These are phyloP conservation scores for Arabis hirsuta DNA, from an alignment of 345 rosid genomes.

Conservation along the genomic window DNA sequence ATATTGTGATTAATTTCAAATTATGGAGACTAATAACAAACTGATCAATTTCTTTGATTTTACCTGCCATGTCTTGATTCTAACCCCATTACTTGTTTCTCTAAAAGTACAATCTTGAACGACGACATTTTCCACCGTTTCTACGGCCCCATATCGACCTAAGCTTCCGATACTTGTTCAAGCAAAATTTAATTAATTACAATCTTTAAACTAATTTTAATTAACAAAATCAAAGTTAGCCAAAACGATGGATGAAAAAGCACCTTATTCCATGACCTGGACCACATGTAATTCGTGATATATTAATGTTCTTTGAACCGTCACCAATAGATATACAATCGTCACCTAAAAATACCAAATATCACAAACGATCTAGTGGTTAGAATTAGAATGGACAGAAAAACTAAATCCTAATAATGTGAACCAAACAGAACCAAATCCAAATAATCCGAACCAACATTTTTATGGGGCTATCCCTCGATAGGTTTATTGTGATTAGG, in stretches of 20 bases:
- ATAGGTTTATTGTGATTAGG: too few relatives aligned
- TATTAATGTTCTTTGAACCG: constrained; percentile 42
- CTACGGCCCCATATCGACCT: constrained; percentile 43
- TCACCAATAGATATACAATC: constrained; percentile 62
- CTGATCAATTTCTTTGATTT: not conserved
- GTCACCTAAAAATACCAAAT: constrained; percentile 46
- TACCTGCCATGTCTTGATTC: constrained; percentile 67
- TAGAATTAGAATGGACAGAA: not conserved
- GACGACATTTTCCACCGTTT: constrained; percentile 45
- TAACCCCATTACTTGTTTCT: constrained; percentile 52
- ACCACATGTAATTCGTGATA: constrained; percentile 50
- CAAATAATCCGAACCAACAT: too few relatives aligned
- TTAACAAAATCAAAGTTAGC: not conserved
- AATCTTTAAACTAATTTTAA: not conserved
- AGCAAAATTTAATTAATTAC: not conserved
- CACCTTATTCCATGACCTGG: constrained; percentile 71
- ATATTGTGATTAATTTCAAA: not conserved
- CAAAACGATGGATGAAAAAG: not conserved
- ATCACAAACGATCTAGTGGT: not conserved
- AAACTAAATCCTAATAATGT: too few relatives aligned
- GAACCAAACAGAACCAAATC: too few relatives aligned
- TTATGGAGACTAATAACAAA: not conserved
- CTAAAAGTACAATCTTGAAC: constrained; percentile 42
- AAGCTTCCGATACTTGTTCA: constrained; percentile 55
- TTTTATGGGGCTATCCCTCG: not conserved